Base-by-base conservation (phyloP, 163 green algal species). In the Scenedesmus sp. region DNA sequence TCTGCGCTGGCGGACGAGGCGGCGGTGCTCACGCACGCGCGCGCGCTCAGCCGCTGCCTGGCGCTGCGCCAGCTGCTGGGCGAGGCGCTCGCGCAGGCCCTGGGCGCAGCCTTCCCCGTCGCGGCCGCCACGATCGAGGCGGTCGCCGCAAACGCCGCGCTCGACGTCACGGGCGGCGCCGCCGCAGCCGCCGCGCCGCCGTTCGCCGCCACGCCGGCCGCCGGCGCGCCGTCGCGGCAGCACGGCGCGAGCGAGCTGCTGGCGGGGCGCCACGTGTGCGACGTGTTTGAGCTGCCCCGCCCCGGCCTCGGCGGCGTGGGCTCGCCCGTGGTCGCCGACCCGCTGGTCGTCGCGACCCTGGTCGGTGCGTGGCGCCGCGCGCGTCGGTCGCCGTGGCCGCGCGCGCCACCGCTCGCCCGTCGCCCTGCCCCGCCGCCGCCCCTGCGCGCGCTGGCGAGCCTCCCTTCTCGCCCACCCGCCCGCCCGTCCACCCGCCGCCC, bases 281-380 rank as follows among this genome's bases (percentile, higher is more conserved):
- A 81, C 48, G 31, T 81, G 48, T 74, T 81, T 73, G 73, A 81
- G 3, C 73, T 81, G 34, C 73, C 73, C 4, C 36, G 73, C 44
- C 73, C 73, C 33, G 73, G 60, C 4, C 33, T 66, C 34, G 34
- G 65, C 34, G 34, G 34, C 18, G 73, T 54, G 47, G 60, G 73
- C 14, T 65, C 60, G 17, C 73, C 73, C 4, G 60, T 29, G 22
- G 51, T 50, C 6, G 73, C 73, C 33, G 73, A 81, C 34, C 73
- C 73, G 15, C 20, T 74, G 4, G 73, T 81, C 0, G 60, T 74
- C 44, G 56, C 63, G n/a, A 64, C 51, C n/a, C 73, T 81, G 10
- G 62, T 74, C 11, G 73, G 73, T 81, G 60, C 72, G 73, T 20
- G 28, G 20, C 1, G 69, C n/a, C n/a, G n/a, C n/a, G n/a, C n/a